A percentile compares a stretch with the other conserved stretches of the same genome.
Conservation (phyloP, 768 basidiomycete species). For the Aureoboletus auriporus region DNA sequence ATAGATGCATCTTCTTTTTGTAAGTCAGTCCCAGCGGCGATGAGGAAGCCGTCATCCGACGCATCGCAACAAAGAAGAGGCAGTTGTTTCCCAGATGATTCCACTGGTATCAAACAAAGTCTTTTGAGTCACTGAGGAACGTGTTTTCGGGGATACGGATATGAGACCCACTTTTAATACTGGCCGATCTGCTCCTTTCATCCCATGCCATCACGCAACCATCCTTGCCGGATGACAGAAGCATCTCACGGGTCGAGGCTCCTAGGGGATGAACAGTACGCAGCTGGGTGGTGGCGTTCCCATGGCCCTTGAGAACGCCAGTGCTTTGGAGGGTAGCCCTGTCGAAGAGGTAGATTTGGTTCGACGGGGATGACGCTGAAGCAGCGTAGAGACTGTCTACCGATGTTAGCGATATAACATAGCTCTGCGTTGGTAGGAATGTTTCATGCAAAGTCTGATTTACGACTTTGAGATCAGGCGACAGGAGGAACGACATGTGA, state of each 20-base stretch:
- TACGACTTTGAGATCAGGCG: slow-evolving; percentile 18
- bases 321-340: slow-evolving; percentile 46
- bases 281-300: slow-evolving; percentile 52
- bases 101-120: slow-evolving; percentile 38
- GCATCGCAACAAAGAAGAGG: slow-evolving; percentile 66
- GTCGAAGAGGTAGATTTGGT: slow-evolving; percentile 67
- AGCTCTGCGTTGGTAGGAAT: slow-evolving; percentile 41
- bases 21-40: slow-evolving; percentile 82
- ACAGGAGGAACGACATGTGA: slow-evolving; percentile 24
- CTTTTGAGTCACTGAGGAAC: slow-evolving; percentile 38
- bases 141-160: neutral
- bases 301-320: slow-evolving; percentile 54
- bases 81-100: slow-evolving; percentile 37
- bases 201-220: slow-evolving; percentile 77
- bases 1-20: slow-evolving; percentile 79
- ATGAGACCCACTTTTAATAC: slow-evolving; percentile 55
- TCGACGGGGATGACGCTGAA: slow-evolving; percentile 55
- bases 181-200: slow-evolving; percentile 47
- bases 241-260: slow-evolving; percentile 37
- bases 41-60: slow-evolving; percentile 61
- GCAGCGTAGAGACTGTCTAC: slow-evolving; percentile 54
- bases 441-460: slow-evolving; percentile 29
- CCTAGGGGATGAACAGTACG: slow-evolving; percentile 41
- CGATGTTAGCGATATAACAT: slow-evolving; percentile 57
- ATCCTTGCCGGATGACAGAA: slow-evolving; percentile 69